These are phyloP conservation scores for Nemania sp. DNA, from an alignment of 2,329 filamentous ascomycete genomes.

Conservation along the genomic window DNA sequence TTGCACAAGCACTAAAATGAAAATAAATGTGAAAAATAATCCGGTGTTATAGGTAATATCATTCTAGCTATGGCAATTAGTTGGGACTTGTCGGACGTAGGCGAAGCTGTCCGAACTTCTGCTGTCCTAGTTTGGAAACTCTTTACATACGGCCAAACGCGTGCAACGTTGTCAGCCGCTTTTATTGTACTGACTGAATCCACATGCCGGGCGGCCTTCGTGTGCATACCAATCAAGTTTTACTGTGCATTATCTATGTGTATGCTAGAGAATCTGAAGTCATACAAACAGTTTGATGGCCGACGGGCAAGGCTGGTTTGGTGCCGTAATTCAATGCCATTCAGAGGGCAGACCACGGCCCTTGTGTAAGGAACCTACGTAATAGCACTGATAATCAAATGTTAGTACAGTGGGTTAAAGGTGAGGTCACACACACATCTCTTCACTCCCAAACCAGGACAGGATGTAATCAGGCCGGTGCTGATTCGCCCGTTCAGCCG, in stretches of 20 bases:
- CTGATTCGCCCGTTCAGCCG: slow-evolving; percentile 42
- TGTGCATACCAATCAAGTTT: slow-evolving; percentile 1
- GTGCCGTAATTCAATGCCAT: background rate
- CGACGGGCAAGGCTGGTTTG: background rate
- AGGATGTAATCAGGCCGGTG: slow-evolving; percentile 35
- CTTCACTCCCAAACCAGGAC: slow-evolving; percentile 13
- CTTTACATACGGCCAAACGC: background rate
- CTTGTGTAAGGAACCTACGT: slow-evolving; percentile 16
- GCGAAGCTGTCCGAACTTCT: slow-evolving; percentile 18
- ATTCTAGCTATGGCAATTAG: background rate
- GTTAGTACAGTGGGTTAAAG: slow-evolving; percentile 8
- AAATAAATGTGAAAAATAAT: background rate
- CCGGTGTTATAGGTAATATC: background rate
- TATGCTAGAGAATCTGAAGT: background rate
- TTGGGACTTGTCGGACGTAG: background rate
- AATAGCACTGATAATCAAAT: slow-evolving; percentile 17
- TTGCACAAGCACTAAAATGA: too few relatives aligned
- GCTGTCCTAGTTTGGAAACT: slow-evolving; percentile 24
- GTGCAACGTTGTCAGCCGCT: slow-evolving; percentile 25
- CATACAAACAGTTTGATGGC: background rate
- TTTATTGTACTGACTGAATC: slow-evolving; percentile 26
- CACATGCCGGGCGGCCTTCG: slow-evolving; percentile 24
- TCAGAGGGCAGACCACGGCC: background rate
- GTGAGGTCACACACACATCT: slow-evolving; percentile 36
- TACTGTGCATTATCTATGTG: background rate